phyloP scores from a whole-genome alignment of 1,139 yeast species.

The Pichia terricola region DNA sequence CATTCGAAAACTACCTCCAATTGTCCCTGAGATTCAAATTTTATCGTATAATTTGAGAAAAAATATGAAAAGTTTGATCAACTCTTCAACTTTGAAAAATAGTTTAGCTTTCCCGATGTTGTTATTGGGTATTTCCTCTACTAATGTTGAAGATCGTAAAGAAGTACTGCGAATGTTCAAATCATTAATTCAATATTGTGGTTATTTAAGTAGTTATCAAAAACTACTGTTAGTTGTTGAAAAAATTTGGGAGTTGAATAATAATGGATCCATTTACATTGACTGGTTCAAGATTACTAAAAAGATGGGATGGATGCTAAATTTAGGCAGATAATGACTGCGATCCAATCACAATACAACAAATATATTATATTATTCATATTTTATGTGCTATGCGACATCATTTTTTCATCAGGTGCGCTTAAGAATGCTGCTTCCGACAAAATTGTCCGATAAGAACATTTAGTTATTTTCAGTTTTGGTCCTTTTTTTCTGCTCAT shows the following conservation, averaged over 20 bases:
- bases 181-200: constrained; percentile 18
- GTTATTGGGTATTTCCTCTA: constrained; percentile 41
- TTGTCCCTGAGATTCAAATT: constrained; percentile 35
- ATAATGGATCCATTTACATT: constrained; percentile 15
- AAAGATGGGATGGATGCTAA: constrained; percentile 20
- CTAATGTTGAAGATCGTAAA: constrained; percentile 29
- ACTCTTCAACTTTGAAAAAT: constrained; percentile 38
- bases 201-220: constrained; percentile 21
- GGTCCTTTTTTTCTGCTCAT: not conserved
- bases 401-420: too few relatives aligned
- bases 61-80: constrained; percentile 28
- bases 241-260: constrained; percentile 18
- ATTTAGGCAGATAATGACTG: constrained; percentile 13
- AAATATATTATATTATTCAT: too few relatives aligned
- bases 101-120: constrained; percentile 42
- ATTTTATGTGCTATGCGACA: too few relatives aligned
- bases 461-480: not conserved
- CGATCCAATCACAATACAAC: not conserved
- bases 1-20: constrained; percentile 37
- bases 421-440: not conserved
- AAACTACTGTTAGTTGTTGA: constrained; percentile 17
- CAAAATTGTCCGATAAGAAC: too few relatives aligned
- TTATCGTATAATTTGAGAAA: constrained; percentile 21
- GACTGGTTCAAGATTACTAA: constrained; percentile 21
- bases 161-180: constrained; percentile 32